phyloP scores from a whole-genome alignment of 2,329 filamentous ascomycete species.

The Colletotrichum eleusines region DNA sequence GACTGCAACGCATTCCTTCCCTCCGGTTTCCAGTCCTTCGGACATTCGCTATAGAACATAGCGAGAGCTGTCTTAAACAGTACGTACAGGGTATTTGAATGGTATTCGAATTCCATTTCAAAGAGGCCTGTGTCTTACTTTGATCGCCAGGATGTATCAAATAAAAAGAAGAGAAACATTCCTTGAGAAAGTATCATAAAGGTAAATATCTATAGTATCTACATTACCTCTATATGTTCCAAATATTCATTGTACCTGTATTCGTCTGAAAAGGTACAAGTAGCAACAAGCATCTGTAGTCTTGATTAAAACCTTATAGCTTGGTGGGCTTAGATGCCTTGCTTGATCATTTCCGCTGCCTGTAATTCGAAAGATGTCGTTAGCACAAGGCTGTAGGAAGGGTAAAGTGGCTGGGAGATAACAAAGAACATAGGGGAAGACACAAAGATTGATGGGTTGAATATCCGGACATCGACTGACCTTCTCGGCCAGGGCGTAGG shows the following conservation, averaged over 20 bases:
- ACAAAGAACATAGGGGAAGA: neutral
- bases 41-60: neutral
- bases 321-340: slow-evolving; percentile 8
- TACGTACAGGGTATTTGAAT: neutral
- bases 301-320: neutral
- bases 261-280: neutral
- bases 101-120: neutral
- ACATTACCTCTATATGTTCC: neutral
- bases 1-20: neutral
- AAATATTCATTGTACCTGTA: neutral
- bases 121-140: neutral
- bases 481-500: slow-evolving; percentile 54
- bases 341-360: slow-evolving; percentile 31
- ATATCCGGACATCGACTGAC: slow-evolving; percentile 19
- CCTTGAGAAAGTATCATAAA: neutral
- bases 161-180: neutral
- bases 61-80: neutral
- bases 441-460: too few relatives aligned
- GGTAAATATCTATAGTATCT: neutral
- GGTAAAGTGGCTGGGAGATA: neutral
- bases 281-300: neutral
- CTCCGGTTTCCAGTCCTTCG: neutral
- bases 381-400: neutral
- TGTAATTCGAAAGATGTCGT: neutral
- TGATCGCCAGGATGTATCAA: neutral